Evolutionary conservation across 192 early-diverging fungal species (phyloP).

Genomic region (Coemansia asiatica): DNA sequence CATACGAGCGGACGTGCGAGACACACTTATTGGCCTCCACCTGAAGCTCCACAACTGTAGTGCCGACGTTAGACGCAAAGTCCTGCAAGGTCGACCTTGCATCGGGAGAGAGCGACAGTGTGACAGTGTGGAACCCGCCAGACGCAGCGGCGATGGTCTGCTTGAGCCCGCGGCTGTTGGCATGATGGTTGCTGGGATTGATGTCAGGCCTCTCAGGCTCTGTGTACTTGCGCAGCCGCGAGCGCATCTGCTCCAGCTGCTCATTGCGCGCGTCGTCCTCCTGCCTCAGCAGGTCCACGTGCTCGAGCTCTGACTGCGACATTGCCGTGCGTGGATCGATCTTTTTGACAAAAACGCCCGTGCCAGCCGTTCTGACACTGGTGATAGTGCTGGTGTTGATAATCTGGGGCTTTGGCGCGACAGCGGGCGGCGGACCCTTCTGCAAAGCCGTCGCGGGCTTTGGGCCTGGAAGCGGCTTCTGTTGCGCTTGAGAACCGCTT

Average conservation of each 20-base stretch:
- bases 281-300: conserved; percentile 44
- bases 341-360: conserved; percentile 45
- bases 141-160: conserved; percentile 47
- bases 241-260: conserved; percentile 47
- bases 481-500: background rate
- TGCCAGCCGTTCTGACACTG: background rate
- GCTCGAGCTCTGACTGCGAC: conserved; percentile 49
- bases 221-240: conserved; percentile 29
- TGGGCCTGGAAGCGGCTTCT: background rate
- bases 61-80: conserved; percentile 35
- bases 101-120: conserved; percentile 39
- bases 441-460: background rate
- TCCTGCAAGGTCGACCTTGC: conserved; percentile 29
- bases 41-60: conserved; percentile 44
- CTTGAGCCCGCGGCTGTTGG: conserved; percentile 36
- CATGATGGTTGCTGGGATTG: conserved; percentile 38
- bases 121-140: conserved; percentile 55
- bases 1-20: conserved; percentile 24
- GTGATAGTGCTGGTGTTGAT: background rate
- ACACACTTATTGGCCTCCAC: conserved; percentile 41
- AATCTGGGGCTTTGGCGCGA: conserved; percentile 36
- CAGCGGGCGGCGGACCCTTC: conserved; percentile 13
- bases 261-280: conserved; percentile 54
- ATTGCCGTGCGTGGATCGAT: conserved; percentile 52
- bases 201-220: conserved; percentile 10